Evolutionary conservation across 768 basidiomycete species (phyloP).

Genomic region (Fomitopsis pulvina): DNA sequence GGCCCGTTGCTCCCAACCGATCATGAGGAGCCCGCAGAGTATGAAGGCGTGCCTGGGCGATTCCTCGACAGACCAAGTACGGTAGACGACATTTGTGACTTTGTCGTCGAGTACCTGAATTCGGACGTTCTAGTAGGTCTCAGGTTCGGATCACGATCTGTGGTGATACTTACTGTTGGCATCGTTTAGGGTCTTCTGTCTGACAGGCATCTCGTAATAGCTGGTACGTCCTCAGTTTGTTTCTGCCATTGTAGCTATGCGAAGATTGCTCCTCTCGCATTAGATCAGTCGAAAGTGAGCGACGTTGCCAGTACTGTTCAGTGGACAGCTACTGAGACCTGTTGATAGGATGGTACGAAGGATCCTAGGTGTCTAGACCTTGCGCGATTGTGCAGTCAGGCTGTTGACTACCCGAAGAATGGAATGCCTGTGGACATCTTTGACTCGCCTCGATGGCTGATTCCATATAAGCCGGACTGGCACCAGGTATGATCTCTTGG

Average conservation of each 20-base stretch:
- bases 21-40: slow-evolving; percentile 43
- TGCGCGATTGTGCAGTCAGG: slow-evolving; percentile 55
- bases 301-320: background rate
- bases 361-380: slow-evolving; percentile 52
- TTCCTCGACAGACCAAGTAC: slow-evolving; percentile 36
- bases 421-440: slow-evolving; percentile 56
- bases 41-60: slow-evolving; percentile 27
- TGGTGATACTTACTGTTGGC: background rate
- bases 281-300: slow-evolving; percentile 66
- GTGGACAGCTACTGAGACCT: background rate
- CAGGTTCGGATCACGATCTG: background rate
- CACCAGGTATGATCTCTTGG: slow-evolving; percentile 30
- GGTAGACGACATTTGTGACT: slow-evolving; percentile 70
- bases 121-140: slow-evolving; percentile 67
- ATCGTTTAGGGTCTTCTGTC: slow-evolving; percentile 58
- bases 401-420: slow-evolving; percentile 79
- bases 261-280: background rate
- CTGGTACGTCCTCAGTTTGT: slow-evolving; percentile 38
- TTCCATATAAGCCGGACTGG: slow-evolving; percentile 77
- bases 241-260: background rate
- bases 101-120: slow-evolving; percentile 78
- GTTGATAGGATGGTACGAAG: slow-evolving; percentile 48
- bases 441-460: slow-evolving; percentile 45
- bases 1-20: slow-evolving; percentile 47
- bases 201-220: slow-evolving; percentile 60